Evolutionary conservation across 352 stramenopile genomes (phyloP), one percentile per base, ranked within the genome.

Genomic region (Blastocystis sp.): DNA sequence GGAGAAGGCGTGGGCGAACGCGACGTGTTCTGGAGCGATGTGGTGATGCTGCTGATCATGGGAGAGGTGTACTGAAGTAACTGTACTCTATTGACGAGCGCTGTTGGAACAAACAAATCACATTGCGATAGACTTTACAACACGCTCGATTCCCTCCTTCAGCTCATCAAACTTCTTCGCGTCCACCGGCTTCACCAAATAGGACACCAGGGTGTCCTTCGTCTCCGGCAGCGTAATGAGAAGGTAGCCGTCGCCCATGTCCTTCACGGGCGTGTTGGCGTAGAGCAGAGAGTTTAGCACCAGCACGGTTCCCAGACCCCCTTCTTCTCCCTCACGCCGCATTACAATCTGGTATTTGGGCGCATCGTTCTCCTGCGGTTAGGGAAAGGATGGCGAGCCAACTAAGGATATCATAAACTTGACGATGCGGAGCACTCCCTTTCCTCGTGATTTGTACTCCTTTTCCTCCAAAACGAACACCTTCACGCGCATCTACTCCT

Each of bases 231-330:
- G 43, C 0, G 71, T 81, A 81, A 81, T 81, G 38, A 81, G 28
- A 23, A 81, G 23, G 48, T 67, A 81, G 41, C 48, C 48, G 43
- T 81, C 45, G 5, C 48, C 64, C 14, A 65, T n/a, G 17, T 64
- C 71, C n/a, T 65, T 81, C 38, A 81, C 59, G 4, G 71, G 71
- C 2, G 71, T 81, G 2, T 21, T 43, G 9, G 43, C 5, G 71
- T 81, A 81, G n/a, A 81, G 45, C 0, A 81, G 71, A 14, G 71
- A 81, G 43, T 81, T 81, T 23, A 81, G 43, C 71, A 81, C 71
- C 7, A 81, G 71, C 17, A 81, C 71, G 17, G 71, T 81, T 1
- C 71, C 48, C 19, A 40, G 28, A 43, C 71, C 71, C n/a, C 71
- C 71, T 41, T 62, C 34, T 66, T 81, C 71, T 28, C 71, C 71